Evolutionary conservation across 2,329 filamentous ascomycete species (phyloP), one percentile per base, ranked within the genome.

Genomic region (Colletotrichum tropicicola): DNA sequence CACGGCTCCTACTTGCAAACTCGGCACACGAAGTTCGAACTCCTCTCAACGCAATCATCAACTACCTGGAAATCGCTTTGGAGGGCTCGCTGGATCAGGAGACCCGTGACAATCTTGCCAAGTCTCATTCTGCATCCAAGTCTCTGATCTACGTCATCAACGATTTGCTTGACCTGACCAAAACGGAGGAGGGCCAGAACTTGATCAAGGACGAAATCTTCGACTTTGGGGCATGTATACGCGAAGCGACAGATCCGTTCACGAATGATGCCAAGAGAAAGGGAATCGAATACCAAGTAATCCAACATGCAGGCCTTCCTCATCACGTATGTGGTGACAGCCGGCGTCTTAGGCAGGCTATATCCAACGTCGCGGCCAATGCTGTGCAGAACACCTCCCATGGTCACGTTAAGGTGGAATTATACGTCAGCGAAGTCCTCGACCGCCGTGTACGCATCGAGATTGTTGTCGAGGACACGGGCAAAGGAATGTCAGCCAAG

Each of bases 91-190:
- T 97, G 3, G 94, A 97, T 68, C 81, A 87, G 15, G 94, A 97
- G 73, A 97, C 92, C 0, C 84, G 94, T 19, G 94, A 97, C 5
- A 97, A 96, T 65, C 80, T 97, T 6, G 86, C 91, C 1, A 91
- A 89, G 69, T 97, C 94, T 1, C 92, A 97, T 73, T 97, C 93
- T 0, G 94, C 94, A 4, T 97, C 94, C 0, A 97, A 97, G 73
- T 97, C 93, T 0, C 80, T 97, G 25, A 95, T 97, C 5, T 97
- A 97, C 73, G 93, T 97, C 9, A 97, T 97, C 79, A 97, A 97
- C 69, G 94, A 97, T 74, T 82, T 97, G 2, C 82, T 97, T 1
- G 94, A 97, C 73, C 81, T 97, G 28, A 97, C 94, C 1, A 96
- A 97, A 73, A 91, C 92, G 0, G 94, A 97, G 74, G 91, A 94